Evolutionary conservation across 2,329 filamentous ascomycete genomes (phyloP).

Genomic region (Trichoderma sp.): DNA sequence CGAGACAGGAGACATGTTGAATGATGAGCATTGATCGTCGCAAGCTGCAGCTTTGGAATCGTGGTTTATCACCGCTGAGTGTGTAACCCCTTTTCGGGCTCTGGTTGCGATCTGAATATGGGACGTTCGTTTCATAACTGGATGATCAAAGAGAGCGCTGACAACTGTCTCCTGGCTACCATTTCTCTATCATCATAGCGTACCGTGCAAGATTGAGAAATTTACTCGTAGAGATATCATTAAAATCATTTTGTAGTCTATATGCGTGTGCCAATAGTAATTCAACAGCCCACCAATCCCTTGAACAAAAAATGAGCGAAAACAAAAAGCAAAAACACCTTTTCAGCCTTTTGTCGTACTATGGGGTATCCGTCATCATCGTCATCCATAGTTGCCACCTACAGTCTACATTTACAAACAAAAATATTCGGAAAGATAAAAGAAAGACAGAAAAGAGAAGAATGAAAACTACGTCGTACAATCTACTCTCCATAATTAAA

Average conservation of each 20-base stretch:
- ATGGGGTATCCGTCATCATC: slow-evolving; percentile 4
- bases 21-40: slow-evolving; percentile 53
- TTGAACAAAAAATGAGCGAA: background rate
- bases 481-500: slow-evolving; percentile 40
- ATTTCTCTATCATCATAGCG: no score
- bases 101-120: slow-evolving; percentile 46
- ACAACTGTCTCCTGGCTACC: slow-evolving; percentile 35
- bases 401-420: background rate
- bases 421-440: background rate
- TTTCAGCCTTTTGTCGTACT: background rate
- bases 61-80: slow-evolving; percentile 38
- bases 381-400: slow-evolving; percentile 1
- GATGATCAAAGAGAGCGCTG: slow-evolving; percentile 62
- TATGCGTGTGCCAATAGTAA: background rate
- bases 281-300: background rate
- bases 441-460: background rate
- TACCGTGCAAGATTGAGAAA: background rate
- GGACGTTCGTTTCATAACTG: slow-evolving; percentile 37
- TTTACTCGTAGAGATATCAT: background rate
- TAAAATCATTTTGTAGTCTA: background rate
- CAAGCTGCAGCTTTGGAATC: slow-evolving; percentile 26
- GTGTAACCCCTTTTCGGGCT: slow-evolving; percentile 46
- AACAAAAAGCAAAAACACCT: background rate
- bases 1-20: slow-evolving; percentile 43
- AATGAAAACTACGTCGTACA: background rate